Conservation (phyloP, 1,284 basidiomycete species). For the Lentinus polychrous region DNA sequence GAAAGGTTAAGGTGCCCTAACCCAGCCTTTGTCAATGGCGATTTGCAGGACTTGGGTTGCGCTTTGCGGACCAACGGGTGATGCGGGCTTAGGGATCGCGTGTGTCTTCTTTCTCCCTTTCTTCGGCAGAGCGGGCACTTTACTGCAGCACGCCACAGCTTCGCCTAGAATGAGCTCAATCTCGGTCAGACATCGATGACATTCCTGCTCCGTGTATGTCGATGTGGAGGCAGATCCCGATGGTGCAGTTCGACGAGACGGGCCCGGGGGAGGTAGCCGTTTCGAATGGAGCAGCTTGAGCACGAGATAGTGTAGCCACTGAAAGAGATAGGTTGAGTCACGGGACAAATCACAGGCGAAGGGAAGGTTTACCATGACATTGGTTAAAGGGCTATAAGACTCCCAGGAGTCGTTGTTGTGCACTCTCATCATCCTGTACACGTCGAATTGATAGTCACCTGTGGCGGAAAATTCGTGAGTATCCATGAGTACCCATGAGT, state of each 20-base stretch:
- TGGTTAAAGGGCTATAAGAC: slow-evolving; percentile 72
- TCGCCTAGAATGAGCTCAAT: slow-evolving; percentile 43
- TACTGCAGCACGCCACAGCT: slow-evolving; percentile 31
- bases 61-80: slow-evolving; percentile 30
- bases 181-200: slow-evolving; percentile 54
- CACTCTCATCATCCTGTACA: slow-evolving; percentile 84
- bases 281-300: slow-evolving; percentile 68
- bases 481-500: no score
- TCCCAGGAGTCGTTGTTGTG: slow-evolving; percentile 63
- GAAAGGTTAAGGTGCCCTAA: not conserved
- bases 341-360: not conserved
- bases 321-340: not conserved
- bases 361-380: slow-evolving; percentile 67
- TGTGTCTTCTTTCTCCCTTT: slow-evolving; percentile 38
- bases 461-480: not conserved
- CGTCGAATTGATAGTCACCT: slow-evolving; percentile 92
- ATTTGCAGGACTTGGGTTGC: slow-evolving; percentile 49
- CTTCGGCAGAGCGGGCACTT: slow-evolving; percentile 13
- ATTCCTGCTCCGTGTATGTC: slow-evolving; percentile 47
- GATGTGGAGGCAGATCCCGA: slow-evolving; percentile 14
- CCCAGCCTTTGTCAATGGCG: slow-evolving; percentile 36
- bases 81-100: slow-evolving; percentile 14
- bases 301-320: slow-evolving; percentile 83
- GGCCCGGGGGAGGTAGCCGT: slow-evolving; percentile 47
- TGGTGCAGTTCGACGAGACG: slow-evolving; percentile 20